These are phyloP conservation scores for Arachnopeziza araneosa DNA, from an alignment of 2,329 filamentous ascomycete genomes.

Conservation along the genomic window DNA sequence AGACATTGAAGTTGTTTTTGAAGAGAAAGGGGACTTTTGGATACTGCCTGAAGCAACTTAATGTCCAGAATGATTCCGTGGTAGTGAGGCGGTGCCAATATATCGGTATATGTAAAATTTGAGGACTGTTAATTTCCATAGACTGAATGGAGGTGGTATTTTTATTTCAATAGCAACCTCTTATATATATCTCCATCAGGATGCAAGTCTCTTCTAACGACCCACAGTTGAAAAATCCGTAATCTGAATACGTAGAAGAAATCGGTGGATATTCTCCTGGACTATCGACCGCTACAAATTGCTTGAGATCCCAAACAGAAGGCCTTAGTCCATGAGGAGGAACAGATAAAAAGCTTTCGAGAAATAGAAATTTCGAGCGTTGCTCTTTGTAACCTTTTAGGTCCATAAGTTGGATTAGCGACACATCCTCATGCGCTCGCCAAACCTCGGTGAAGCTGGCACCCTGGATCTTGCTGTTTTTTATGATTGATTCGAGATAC, in stretches of 20 bases:
- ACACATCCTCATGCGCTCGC: slow-evolving; percentile 24
- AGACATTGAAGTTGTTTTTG: too few relatives aligned
- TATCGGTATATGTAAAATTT: too few relatives aligned
- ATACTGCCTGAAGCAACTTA: too few relatives aligned
- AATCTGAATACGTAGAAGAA: slow-evolving; percentile 17
- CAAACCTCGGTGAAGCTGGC: slow-evolving; percentile 25
- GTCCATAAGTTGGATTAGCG: slow-evolving; percentile 27
- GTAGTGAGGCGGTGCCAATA: too few relatives aligned
- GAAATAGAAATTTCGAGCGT: background rate
- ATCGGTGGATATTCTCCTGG: slow-evolving; percentile 11
- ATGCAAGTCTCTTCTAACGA: slow-evolving; percentile 25
- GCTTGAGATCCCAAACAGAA: slow-evolving; percentile 29
- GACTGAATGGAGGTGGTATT: too few relatives aligned
- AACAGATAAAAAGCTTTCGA: background rate
- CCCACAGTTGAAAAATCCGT: slow-evolving; percentile 28
- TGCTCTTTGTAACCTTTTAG: slow-evolving; percentile 16
- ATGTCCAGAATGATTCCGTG: too few relatives aligned
- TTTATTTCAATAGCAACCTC: slow-evolving; percentile 17
- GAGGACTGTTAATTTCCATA: too few relatives aligned
- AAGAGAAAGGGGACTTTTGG: too few relatives aligned
- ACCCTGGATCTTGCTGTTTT: background rate
- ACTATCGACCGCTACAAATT: slow-evolving; percentile 23
- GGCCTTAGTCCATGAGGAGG: background rate
- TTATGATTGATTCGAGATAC: background rate
- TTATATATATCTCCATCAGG: slow-evolving; percentile 28